Conservation (phyloP, 1,139 yeast species). For the Blastobotrys arbuscula region DNA sequence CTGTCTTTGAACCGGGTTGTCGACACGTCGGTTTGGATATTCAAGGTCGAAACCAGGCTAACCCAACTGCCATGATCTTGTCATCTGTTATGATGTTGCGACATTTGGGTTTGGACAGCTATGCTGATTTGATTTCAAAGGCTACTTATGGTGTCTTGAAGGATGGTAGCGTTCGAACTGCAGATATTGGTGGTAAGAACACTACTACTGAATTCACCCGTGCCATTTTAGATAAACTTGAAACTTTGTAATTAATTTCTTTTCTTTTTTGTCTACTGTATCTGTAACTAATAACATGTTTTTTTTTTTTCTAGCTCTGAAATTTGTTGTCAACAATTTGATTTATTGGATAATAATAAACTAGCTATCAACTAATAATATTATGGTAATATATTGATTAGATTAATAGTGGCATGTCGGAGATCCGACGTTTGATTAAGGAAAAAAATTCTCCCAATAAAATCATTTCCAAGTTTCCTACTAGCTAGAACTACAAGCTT, state of each 20-base stretch:
- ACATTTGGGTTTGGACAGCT: constrained; percentile 81
- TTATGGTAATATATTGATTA: no score
- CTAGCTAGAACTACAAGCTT: no score
- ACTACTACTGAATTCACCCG: constrained; percentile 92
- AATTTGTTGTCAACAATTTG: no score
- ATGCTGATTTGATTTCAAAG: constrained; percentile 78
- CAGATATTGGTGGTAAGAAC: constrained; percentile 84
- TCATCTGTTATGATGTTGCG: constrained; percentile 88
- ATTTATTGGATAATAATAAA: no score
- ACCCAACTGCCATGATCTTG: constrained; percentile 96
- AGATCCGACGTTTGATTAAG: no score
- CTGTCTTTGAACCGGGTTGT: constrained; percentile 99
- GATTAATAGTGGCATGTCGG: no score
- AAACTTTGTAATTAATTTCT: constrained; percentile 30
- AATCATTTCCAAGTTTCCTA: no score
- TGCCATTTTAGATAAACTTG: constrained; percentile 67
- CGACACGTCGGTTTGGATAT: constrained; percentile 98
- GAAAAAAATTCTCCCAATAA: no score
- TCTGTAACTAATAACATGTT: no score
- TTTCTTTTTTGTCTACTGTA: no score
- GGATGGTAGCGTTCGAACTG: constrained; percentile 75
- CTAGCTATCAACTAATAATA: no score
- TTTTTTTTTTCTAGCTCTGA: no score
- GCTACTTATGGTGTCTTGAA: constrained; percentile 89
- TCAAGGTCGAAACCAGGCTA: constrained; percentile 89